Evolutionary conservation across 202 grass and related monocot genomes (phyloP).

Genomic region (Musa balbisiana): DNA sequence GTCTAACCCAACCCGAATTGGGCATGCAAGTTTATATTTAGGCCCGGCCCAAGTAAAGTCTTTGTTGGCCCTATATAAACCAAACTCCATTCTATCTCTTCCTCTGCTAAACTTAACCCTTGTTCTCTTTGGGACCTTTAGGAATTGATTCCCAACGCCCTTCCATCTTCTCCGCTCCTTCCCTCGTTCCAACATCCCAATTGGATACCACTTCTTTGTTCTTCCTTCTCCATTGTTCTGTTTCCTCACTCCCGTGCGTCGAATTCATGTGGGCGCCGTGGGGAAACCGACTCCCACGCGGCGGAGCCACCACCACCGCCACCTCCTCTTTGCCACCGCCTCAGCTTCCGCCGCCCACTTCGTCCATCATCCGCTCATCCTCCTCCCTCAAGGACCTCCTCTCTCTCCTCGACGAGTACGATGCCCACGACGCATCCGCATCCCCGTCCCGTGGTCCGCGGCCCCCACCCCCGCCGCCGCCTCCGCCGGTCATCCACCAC

Average conservation of each 20-base stretch:
- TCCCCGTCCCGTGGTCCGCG: neutral
- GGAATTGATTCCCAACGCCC: no score
- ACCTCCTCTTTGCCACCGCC: neutral
- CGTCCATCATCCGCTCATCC: neutral
- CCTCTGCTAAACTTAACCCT: no score
- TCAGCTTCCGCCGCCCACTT: neutral
- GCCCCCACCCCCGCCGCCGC: neutral
- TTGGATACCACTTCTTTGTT: neutral
- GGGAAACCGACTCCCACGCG: constrained; percentile 1
- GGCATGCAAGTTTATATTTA: no score
- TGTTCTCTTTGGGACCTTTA: no score
- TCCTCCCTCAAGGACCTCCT: constrained; percentile 32
- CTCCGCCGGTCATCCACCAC: constrained; percentile 33
- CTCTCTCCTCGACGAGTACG: constrained; percentile 18
- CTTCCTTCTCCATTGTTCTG: neutral
- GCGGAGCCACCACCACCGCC: neutral
- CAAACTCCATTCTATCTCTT: no score
- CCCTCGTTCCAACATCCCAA: no score
- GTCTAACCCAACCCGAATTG: no score
- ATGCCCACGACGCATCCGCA: constrained; percentile 6
- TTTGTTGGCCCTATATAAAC: no score
- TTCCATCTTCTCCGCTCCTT: no score
- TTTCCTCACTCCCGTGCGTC: neutral
- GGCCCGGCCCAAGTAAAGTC: no score
- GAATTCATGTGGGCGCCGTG: constrained; percentile 12